phyloP scores from a whole-genome alignment of 1,139 yeast genomes.

The Meyerozyma elateridarum region DNA sequence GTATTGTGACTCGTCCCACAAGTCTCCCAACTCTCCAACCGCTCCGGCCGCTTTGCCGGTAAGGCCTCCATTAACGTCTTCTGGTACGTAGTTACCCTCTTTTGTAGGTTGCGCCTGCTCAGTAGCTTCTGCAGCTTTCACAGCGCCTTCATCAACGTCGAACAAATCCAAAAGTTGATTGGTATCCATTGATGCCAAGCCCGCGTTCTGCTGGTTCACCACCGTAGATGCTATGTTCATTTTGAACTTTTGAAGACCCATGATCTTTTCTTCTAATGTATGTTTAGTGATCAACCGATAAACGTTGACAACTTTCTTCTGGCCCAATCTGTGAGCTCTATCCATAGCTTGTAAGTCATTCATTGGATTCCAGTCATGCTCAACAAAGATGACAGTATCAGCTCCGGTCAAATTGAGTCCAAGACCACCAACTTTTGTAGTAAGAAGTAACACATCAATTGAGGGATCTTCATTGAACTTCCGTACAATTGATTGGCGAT shows the following conservation, averaged over 20 bases:
- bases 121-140: constrained; percentile 26
- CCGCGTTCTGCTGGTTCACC: constrained; percentile 94
- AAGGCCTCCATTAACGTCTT: constrained; percentile 59
- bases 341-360: constrained; percentile 99
- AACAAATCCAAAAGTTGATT: constrained; percentile 89
- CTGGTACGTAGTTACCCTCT: constrained; percentile 35
- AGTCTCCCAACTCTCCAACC: constrained; percentile 84
- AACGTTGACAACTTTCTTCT: constrained; percentile 94
- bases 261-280: constrained; percentile 93
- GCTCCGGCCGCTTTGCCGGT: constrained; percentile 65
- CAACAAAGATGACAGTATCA: constrained; percentile 96
- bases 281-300: constrained; percentile 88
- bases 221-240: constrained; percentile 96
- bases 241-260: constrained; percentile 97
- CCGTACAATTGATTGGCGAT: constrained; percentile 85
- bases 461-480: constrained; percentile 96
- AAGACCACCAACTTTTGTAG: constrained; percentile 97
- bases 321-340: constrained; percentile 97
- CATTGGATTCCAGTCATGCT: constrained; percentile 99
- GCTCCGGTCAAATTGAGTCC: constrained; percentile 98
- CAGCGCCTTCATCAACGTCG: constrained; percentile 60
- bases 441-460: constrained; percentile 83
- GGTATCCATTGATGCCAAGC: constrained; percentile 93
- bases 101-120: constrained; percentile 26
- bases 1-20: constrained; percentile 95